Percentiles rank a stretch among this genome's conserved stretches.
These are phyloP conservation scores for Plasmodium gonderi DNA, from an alignment of 169 alveolate species.

Conservation along the genomic window DNA sequence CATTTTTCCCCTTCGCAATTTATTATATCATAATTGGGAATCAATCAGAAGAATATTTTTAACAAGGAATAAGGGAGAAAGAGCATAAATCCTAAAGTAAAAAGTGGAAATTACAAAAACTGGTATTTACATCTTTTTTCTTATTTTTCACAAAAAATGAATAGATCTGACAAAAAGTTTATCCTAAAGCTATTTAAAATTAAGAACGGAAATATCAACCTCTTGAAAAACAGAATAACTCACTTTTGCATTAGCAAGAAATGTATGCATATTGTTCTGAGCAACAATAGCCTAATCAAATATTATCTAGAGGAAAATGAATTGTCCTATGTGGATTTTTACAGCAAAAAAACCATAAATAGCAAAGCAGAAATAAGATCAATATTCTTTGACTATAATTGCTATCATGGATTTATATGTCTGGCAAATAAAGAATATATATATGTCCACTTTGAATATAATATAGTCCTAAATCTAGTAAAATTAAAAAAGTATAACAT, in stretches of 20 bases:
- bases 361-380: slow-evolving; percentile 74
- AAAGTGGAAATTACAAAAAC: no score
- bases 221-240: slow-evolving; percentile 66
- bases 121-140: not conserved
- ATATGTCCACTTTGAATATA: slow-evolving; percentile 69
- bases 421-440: slow-evolving; percentile 73
- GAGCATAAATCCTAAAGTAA: no score
- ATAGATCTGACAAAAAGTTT: slow-evolving; percentile 50
- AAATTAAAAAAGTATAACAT: slow-evolving; percentile 70
- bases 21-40: no score
- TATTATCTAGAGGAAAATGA: slow-evolving; percentile 69
- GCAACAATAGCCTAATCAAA: slow-evolving; percentile 61
- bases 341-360: slow-evolving; percentile 46
- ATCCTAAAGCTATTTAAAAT: slow-evolving; percentile 56
- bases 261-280: slow-evolving; percentile 64
- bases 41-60: no score
- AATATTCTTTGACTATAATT: slow-evolving; percentile 61
- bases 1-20: no score
- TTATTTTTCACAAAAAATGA: slow-evolving; percentile 17
- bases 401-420: slow-evolving; percentile 75
- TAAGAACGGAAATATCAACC: slow-evolving; percentile 63
- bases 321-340: slow-evolving; percentile 57
- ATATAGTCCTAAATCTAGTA: slow-evolving; percentile 33
- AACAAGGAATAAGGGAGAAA: no score
- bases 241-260: slow-evolving; percentile 70